Evolutionary conservation across 371 early-diverging fungal genomes (phyloP).

Genomic region (Apophysomyces variabilis): DNA sequence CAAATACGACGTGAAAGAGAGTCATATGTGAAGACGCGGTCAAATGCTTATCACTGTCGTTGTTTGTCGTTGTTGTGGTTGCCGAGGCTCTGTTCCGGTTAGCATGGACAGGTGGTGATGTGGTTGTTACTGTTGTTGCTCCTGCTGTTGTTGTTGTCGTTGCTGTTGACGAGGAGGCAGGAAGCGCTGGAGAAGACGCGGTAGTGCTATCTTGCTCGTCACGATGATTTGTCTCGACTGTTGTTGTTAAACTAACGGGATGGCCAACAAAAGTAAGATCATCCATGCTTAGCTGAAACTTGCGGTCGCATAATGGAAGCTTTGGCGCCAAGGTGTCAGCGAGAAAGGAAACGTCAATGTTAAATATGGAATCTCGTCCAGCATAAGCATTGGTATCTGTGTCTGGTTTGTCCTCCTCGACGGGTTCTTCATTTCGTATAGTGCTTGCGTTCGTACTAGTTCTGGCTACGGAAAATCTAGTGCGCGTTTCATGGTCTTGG

Average conservation of each 20-base stretch:
- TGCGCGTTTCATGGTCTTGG: slow-evolving; percentile 5
- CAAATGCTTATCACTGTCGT: slow-evolving; percentile 29
- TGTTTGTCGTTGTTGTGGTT: slow-evolving; percentile 8
- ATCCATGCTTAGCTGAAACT: slow-evolving; percentile 83
- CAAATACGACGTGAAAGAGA: slow-evolving; percentile 86
- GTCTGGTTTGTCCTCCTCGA: slow-evolving; percentile 3
- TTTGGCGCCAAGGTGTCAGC: slow-evolving; percentile 81
- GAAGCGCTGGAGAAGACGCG: slow-evolving; percentile 1
- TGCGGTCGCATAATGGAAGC: slow-evolving; percentile 69
- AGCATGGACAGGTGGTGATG: not conserved
- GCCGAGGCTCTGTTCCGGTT: not conserved
- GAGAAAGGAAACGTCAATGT: slow-evolving; percentile 70
- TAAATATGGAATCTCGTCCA: slow-evolving; percentile 57
- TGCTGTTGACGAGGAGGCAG: slow-evolving; percentile 25
- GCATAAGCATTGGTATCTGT: slow-evolving; percentile 31
- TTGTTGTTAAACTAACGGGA: slow-evolving; percentile 59
- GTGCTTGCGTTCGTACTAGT: slow-evolving; percentile 2
- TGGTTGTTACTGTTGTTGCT: not conserved
- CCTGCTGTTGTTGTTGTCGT: not conserved
- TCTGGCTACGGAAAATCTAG: slow-evolving; percentile 18
- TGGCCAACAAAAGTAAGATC: slow-evolving; percentile 79
- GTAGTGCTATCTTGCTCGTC: slow-evolving; percentile 20
- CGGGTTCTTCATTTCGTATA: not conserved
- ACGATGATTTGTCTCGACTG: slow-evolving; percentile 35
- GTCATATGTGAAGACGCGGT: slow-evolving; percentile 60